Base-by-base conservation (phyloP, 179 eudicot genomes). In the Silene vulgaris region DNA sequence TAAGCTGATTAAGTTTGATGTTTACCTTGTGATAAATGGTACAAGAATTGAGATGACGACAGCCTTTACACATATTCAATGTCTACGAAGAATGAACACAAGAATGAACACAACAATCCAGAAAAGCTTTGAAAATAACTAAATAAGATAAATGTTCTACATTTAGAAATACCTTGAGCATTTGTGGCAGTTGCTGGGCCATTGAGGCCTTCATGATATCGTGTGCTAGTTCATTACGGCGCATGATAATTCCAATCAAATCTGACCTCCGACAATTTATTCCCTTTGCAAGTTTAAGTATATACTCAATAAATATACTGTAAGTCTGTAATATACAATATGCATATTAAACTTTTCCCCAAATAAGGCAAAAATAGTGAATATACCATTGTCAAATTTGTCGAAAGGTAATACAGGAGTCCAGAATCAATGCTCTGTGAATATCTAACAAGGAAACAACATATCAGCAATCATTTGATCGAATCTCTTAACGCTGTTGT, bases 181-280 rank as follows among this genome's bases (percentile, higher is more conserved):
- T 93, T 77, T 92, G 96, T 74, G 99, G 99, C 81, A 96, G 65
- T 76, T 89, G 91, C 64, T 96, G 99, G 61, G 73, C 77, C 64
- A 69, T 82, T 48, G 86, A 88, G 72, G 98, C 98, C 86, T 85
- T 93, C 30, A 89, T 82, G 71, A 96, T 83, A 81, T 89, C 91
- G 85, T 83, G 91, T 77, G 99, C 97, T 77, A 96, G 90, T 78
- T 93, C 98, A 88, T 96, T 96, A 66, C 99, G 98, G 30, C 98
- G 96, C 91, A 96, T 91, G 73, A 96, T 90, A 66, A 96, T 84
- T 82, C 98, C 97, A 74, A 93, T 82, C 86, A 96, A 83, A 84
- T 96, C 92, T 73, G 98, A 86, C 81, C 99, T 88, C 77, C 82
- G 82, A 20, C 89, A 94, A 64, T 72, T 57, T 45, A 86, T 62